Evolutionary conservation across 768 basidiomycete genomes (phyloP).

Genomic region (Strobilomyces dryophilus): DNA sequence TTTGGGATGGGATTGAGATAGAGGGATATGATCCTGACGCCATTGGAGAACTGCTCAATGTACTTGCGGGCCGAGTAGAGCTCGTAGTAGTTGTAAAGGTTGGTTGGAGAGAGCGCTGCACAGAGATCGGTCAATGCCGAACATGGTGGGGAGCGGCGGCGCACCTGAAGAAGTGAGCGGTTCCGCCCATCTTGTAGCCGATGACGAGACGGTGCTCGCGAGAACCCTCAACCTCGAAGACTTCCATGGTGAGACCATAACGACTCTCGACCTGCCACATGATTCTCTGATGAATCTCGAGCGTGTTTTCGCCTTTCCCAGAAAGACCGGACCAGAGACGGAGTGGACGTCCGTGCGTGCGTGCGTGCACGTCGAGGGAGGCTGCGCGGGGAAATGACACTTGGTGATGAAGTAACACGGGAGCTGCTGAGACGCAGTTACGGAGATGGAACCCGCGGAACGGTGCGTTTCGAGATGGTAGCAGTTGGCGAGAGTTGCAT

Average conservation of each 20-base stretch:
- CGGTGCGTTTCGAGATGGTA: conserved; percentile 97
- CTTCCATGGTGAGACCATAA: conserved; percentile 92
- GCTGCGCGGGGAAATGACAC: conserved; percentile 72
- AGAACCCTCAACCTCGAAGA: conserved; percentile 91
- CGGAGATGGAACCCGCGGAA: conserved; percentile 80
- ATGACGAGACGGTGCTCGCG: conserved; percentile 92
- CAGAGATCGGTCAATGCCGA: conserved; percentile 7
- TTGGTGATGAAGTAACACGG: conserved; percentile 97
- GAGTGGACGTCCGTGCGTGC: conserved; percentile 79
- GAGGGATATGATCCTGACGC: conserved; percentile 89
- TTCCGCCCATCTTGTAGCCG: conserved; percentile 95
- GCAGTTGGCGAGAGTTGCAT: conserved; percentile 68
- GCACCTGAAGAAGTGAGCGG: conserved; percentile 76
- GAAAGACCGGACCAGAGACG: conserved; percentile 85
- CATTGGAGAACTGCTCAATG: conserved; percentile 97
- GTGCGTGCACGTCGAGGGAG: conserved; percentile 40
- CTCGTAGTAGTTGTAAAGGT: conserved; percentile 97
- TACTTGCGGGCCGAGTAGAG: conserved; percentile 96
- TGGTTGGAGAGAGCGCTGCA: conserved; percentile 81
- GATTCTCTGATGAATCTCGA: conserved; percentile 86
- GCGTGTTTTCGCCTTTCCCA: conserved; percentile 93
- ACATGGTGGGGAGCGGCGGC: neutral
- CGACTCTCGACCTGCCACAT: conserved; percentile 85
- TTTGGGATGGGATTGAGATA: conserved; percentile 91
- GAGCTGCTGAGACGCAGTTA: conserved; percentile 84